Evolutionary conservation across 108 stramenopile genomes (phyloP).

Genomic region (Skeletonema marinoi): DNA sequence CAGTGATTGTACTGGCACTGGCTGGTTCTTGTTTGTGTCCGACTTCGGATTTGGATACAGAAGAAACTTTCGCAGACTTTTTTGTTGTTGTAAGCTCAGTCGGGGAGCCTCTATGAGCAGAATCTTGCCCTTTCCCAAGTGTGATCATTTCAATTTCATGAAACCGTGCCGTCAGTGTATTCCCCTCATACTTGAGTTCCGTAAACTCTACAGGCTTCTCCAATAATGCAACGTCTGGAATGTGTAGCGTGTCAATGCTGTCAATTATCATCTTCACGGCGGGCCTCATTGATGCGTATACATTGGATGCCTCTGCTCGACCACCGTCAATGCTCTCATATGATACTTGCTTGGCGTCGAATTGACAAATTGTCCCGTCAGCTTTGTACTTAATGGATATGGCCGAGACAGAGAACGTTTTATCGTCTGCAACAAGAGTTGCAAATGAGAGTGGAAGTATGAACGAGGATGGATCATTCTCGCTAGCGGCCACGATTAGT

Average conservation of each 20-base stretch:
- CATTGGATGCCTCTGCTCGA: constrained; percentile 6
- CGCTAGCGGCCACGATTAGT: not conserved
- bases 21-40: not conserved
- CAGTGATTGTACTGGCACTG: not conserved
- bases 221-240: constrained; percentile 21
- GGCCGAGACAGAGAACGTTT: not conserved
- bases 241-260: constrained; percentile 16
- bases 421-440: constrained; percentile 40
- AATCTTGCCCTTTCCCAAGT: constrained; percentile 14
- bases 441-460: constrained; percentile 27
- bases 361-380: constrained; percentile 34
- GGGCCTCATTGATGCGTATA: constrained; percentile 21
- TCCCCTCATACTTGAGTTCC: constrained; percentile 29
- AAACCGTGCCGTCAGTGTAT: constrained; percentile 14
- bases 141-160: constrained; percentile 19
- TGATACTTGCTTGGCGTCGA: constrained; percentile 7
- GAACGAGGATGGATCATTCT: constrained; percentile 30
- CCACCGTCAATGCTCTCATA: constrained; percentile 18
- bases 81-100: not conserved
- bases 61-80: not conserved
- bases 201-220: constrained; percentile 15
- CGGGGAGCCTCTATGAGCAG: not conserved
- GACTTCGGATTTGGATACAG: not conserved
- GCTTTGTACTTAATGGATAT: constrained; percentile 15
- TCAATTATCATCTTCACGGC: constrained; percentile 16